These are phyloP conservation scores for Otatea glauca DNA, from an alignment of 176 grass and related monocot genomes.

Conservation along the genomic window DNA sequence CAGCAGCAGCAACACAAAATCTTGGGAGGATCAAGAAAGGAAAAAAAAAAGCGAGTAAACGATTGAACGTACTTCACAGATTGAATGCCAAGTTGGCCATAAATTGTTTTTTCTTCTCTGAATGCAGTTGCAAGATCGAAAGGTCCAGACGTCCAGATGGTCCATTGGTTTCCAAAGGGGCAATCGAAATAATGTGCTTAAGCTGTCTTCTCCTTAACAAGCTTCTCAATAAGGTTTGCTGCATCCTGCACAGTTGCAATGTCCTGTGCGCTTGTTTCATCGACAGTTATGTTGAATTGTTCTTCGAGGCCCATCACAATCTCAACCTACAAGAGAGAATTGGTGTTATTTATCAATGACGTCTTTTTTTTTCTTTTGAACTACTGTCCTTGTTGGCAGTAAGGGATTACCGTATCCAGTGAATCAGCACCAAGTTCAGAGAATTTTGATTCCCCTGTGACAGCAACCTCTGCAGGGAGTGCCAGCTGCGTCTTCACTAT, in stretches of 20 bases:
- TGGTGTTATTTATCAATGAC: neutral
- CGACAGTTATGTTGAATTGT: constrained; percentile 57
- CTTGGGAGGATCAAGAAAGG: constrained; percentile 34
- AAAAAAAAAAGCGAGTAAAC: constrained; percentile 24
- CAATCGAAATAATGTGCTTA: neutral
- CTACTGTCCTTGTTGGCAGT: neutral
- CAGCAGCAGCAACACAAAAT: constrained; percentile 41
- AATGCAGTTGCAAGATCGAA: constrained; percentile 8
- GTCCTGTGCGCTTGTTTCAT: constrained; percentile 59
- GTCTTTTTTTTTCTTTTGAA: no score
- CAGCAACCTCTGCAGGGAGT: constrained; percentile 37
- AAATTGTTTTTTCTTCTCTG: neutral
- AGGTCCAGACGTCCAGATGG: neutral
- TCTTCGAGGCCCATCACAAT: constrained; percentile 70
- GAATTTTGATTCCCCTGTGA: constrained; percentile 67
- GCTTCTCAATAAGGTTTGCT: constrained; percentile 64
- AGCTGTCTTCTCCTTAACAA: constrained; percentile 44
- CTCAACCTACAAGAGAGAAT: constrained; percentile 53
- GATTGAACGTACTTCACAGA: constrained; percentile 43
- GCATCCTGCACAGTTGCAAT: constrained; percentile 65
- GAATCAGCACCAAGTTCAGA: constrained; percentile 76
- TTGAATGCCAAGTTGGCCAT: constrained; percentile 11
- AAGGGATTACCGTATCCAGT: constrained; percentile 52
- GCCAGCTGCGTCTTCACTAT: constrained; percentile 74
- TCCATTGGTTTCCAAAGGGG: neutral